These are phyloP conservation scores for Tetrapisispora nanseiensis DNA, from an alignment of 805 yeast genomes.

Conservation along the genomic window DNA sequence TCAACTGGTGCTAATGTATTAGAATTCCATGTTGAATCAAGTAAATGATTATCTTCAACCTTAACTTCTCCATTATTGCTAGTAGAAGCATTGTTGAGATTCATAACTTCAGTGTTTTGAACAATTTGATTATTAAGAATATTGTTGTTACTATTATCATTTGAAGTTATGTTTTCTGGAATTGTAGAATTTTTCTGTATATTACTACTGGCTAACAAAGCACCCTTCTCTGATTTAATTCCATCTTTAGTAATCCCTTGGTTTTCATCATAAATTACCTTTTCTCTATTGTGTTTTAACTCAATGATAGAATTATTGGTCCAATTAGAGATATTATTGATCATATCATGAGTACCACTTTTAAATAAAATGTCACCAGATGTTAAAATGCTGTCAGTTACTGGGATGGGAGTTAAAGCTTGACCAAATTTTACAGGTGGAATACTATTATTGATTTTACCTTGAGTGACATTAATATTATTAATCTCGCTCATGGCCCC, in stretches of 20 bases:
- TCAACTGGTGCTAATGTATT: slow-evolving; percentile 28
- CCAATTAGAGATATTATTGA: slow-evolving; percentile 52
- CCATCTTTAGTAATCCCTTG: not conserved
- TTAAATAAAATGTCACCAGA: slow-evolving; percentile 19
- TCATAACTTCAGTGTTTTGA: not conserved
- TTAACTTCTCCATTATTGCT: not conserved
- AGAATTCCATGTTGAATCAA: slow-evolving; percentile 3
- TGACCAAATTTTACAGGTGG: not conserved
- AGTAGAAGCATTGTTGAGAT: not conserved
- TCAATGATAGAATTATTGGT: slow-evolving; percentile 30
- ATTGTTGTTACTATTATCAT: not conserved
- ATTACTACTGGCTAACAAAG: no score
- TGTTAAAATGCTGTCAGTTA: not conserved
- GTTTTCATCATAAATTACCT: not conserved
- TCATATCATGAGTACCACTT: slow-evolving; percentile 47
- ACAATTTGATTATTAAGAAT: not conserved
- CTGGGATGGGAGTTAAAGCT: not conserved
- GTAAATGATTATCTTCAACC: not conserved
- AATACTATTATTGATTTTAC: not conserved
- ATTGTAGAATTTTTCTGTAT: not conserved
- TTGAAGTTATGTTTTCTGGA: not conserved
- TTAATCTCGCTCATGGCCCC: not conserved
- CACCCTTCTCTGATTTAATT: not conserved
- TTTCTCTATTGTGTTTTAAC: slow-evolving; percentile 6
- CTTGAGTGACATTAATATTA: not conserved